Evolutionary conservation across 2,329 filamentous ascomycete genomes (phyloP).

Genomic region (Neospermospora avenae): DNA sequence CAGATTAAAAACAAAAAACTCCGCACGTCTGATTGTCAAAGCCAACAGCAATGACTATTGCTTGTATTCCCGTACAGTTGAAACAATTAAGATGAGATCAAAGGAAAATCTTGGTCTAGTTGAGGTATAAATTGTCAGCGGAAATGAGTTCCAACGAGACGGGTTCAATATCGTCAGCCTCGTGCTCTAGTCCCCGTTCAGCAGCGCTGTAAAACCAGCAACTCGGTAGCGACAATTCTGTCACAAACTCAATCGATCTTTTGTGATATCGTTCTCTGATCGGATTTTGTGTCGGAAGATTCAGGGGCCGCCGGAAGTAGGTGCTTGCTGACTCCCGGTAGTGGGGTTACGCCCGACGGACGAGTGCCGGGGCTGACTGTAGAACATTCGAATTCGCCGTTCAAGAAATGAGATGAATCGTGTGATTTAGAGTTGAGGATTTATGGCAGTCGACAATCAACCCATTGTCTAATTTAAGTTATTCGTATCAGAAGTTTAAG

Average conservation of each 20-base stretch:
- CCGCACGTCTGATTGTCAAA: no score
- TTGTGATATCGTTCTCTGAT: not conserved
- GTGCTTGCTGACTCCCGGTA: not conserved
- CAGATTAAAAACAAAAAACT: no score
- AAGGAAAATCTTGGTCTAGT: no score
- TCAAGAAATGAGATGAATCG: not conserved
- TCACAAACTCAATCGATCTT: not conserved
- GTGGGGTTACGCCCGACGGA: not conserved
- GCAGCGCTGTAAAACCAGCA: no score
- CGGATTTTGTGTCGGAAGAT: not conserved
- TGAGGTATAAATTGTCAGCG: no score
- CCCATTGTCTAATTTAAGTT: not conserved
- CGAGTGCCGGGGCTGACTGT: not conserved
- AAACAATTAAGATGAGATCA: no score
- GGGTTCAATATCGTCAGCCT: no score
- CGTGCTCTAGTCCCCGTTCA: no score
- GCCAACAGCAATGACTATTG: no score
- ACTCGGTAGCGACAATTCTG: not conserved
- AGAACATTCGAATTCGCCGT: no score
- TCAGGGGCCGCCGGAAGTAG: not conserved
- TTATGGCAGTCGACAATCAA: not conserved
- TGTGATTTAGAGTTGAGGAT: not conserved
- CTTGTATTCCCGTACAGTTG: no score
- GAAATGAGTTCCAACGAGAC: no score
- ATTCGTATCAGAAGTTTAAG: not conserved